Conservation (phyloP, 1,284 basidiomycete genomes). For the Salmacisia buchloeana region DNA sequence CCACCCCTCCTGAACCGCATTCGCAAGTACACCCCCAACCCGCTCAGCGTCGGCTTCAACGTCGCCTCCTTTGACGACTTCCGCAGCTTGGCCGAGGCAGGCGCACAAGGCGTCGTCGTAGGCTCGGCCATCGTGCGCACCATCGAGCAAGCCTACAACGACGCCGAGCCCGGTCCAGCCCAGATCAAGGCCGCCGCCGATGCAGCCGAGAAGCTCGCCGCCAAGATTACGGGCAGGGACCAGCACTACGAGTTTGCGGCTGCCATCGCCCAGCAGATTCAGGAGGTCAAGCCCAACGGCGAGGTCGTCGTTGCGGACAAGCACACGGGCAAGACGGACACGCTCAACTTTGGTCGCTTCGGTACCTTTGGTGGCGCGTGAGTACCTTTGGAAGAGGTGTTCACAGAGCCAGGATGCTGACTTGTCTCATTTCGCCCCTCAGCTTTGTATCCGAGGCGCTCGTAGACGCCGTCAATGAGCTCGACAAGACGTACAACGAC, state of each 20-base stretch:
- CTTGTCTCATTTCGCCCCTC: no score
- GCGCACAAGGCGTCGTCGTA: constrained; percentile 82
- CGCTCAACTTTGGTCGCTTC: constrained; percentile 66
- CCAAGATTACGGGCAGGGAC: constrained; percentile 7
- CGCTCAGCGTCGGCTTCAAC: constrained; percentile 93
- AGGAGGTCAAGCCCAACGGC: constrained; percentile 28
- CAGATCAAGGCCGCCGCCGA: constrained; percentile 29
- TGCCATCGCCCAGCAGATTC: background rate
- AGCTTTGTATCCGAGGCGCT: constrained; percentile 76
- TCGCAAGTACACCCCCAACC: constrained; percentile 59
- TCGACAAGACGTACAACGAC: constrained; percentile 81
- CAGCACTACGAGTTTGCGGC: constrained; percentile 1
- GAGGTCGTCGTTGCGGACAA: constrained; percentile 34
- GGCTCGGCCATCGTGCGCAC: constrained; percentile 71
- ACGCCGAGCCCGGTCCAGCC: background rate
- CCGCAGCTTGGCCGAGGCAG: constrained; percentile 69
- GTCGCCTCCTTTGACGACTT: constrained; percentile 90
- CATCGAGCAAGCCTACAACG: constrained; percentile 7
- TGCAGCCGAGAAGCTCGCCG: constrained; percentile 28
- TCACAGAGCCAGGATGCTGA: no score
- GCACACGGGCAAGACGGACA: constrained; percentile 20
- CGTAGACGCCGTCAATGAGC: constrained; percentile 80
- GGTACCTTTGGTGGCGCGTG: constrained; percentile 96
- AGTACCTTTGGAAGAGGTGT: no score
- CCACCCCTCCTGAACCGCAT: constrained; percentile 49